Conservation (phyloP, 2,329 filamentous ascomycete genomes). For the Diaporthe sp. region DNA sequence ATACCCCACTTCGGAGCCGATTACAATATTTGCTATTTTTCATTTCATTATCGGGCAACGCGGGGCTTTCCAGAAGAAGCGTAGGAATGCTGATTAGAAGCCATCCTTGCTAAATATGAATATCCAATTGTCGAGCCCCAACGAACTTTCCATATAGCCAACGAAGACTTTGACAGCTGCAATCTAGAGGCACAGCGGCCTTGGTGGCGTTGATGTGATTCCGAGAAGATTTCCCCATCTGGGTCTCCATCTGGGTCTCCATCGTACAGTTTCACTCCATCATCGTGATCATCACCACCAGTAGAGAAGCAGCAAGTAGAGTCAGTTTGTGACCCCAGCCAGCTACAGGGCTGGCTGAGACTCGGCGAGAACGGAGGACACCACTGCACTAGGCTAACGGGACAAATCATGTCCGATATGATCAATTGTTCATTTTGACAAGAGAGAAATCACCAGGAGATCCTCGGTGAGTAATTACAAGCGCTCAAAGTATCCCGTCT, state of each 20-base stretch:
- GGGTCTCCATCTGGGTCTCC: neutral
- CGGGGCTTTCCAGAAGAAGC: too few species aligned
- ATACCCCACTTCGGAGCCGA: too few species aligned
- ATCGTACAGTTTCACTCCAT: neutral
- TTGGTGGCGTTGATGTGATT: neutral
- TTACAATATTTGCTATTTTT: too few species aligned
- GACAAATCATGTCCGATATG: neutral
- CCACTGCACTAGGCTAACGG: neutral
- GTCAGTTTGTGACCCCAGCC: neutral
- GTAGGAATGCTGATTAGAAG: neutral
- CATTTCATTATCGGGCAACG: too few species aligned
- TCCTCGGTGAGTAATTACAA: neutral
- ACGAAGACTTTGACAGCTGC: neutral
- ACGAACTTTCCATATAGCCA: neutral
- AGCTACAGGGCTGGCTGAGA: too few species aligned
- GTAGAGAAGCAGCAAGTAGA: neutral
- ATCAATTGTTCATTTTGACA: neutral
- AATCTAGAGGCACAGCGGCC: neutral
- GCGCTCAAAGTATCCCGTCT: neutral
- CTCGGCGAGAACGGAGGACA: too few species aligned
- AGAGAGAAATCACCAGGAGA: neutral
- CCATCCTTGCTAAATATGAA: neutral
- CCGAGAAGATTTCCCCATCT: too few species aligned
- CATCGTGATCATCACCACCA: neutral
- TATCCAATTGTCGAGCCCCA: too few species aligned